A percentile compares a stretch with the other conserved stretches of the same genome.
Conservation (phyloP, 495 filamentous ascomycete species). For the Gamarada debralockiae region DNA sequence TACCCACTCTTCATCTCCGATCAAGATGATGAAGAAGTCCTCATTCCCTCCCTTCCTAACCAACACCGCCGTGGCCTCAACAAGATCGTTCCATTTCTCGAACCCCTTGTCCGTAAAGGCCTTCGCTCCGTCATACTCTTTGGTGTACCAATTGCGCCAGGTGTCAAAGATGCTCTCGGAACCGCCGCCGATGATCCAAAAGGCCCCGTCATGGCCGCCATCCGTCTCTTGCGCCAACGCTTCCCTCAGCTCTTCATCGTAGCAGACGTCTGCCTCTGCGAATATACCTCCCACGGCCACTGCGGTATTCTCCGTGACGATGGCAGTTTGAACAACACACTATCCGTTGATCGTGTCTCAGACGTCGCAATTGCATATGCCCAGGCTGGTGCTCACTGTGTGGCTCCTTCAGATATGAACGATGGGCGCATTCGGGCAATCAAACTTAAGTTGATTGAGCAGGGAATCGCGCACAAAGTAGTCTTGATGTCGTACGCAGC, state of each 20-base stretch:
- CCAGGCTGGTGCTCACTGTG: slow-evolving; percentile 88
- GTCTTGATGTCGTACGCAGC: slow-evolving; percentile 96
- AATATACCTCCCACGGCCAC: slow-evolving; percentile 98
- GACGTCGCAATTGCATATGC: slow-evolving; percentile 94
- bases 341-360: slow-evolving; percentile 88
- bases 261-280: slow-evolving; percentile 93
- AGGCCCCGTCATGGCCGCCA: slow-evolving; percentile 84
- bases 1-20: slow-evolving; percentile 97
- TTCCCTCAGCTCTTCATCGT: slow-evolving; percentile 90
- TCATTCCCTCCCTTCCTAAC: slow-evolving; percentile 84
- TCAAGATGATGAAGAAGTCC: slow-evolving; percentile 83
- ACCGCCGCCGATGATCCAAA: slow-evolving; percentile 91
- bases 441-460: slow-evolving; percentile 92
- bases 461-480: slow-evolving; percentile 81
- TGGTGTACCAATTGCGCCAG: slow-evolving; percentile 77
- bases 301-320: slow-evolving; percentile 94
- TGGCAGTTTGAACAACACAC: slow-evolving; percentile 83
- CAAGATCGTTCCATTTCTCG: slow-evolving; percentile 76
- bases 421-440: slow-evolving; percentile 94
- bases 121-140: slow-evolving; percentile 92
- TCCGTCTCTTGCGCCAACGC: slow-evolving; percentile 71
- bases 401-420: slow-evolving; percentile 98
- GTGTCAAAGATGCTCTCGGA: slow-evolving; percentile 84
- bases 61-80: slow-evolving; percentile 87
- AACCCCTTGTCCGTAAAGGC: slow-evolving; percentile 82